phyloP scores from a whole-genome alignment of 192 early-diverging fungal genomes.

The Linnemannia zychae region DNA sequence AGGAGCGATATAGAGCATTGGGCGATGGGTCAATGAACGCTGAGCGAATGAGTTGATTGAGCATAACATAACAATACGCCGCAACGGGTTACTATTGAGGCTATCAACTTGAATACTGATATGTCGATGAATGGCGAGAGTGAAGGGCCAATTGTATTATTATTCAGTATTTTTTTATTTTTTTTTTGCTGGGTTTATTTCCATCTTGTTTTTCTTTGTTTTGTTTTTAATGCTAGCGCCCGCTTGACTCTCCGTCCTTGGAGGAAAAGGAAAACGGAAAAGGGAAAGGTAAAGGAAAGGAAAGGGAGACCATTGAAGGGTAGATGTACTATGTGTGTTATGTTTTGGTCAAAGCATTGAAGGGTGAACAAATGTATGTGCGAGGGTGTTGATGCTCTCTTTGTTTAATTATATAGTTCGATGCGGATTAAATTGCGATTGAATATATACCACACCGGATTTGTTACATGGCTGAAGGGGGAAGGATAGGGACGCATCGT shows the following conservation, averaged over 20 bases:
- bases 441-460: conserved; percentile 27
- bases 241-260: conserved; percentile 2
- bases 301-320: neutral
- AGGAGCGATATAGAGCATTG: neutral
- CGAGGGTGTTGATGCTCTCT: neutral
- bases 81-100: neutral
- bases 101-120: neutral
- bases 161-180: conserved; percentile 1
- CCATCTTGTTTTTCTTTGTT: neutral
- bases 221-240: neutral
- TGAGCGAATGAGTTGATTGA: no score
- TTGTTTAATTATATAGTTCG: conserved; percentile 3
- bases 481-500: neutral
- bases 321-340: conserved; percentile 3
- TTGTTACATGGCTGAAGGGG: neutral
- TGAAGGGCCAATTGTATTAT: neutral
- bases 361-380: neutral
- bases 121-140: neutral
- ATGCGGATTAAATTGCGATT: conserved; percentile 21
- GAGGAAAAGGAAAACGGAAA: neutral
- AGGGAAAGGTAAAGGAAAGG: neutral
- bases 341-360: neutral
- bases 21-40: neutral
- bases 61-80: neutral
- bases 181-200: conserved; percentile 1